These are phyloP conservation scores for grape (Vitis vinifera) DNA, from an alignment of 164 flowering plant species.

Conservation along the genomic window ASM3070453v1 NC_081814.1:12632501-12633000, in stretches of 20 bases:
- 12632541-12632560: not conserved
- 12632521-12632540: conserved; percentile 37
- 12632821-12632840: conserved; percentile 6
- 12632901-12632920: not conserved
- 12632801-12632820: not conserved
- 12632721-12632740: not conserved
- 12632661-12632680: conserved; percentile 97
- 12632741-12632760: not conserved
- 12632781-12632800: not conserved
- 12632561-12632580: conserved; percentile 1
- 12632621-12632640: conserved; percentile 82
- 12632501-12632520: conserved; percentile 72
- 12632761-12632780: too few relatives aligned
- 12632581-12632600: conserved; percentile 1
- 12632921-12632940: not conserved
- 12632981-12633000: not conserved
- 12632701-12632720: conserved; percentile 38
- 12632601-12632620: conserved; percentile 35
- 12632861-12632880: conserved; percentile 96
- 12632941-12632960: not conserved
- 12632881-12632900: conserved; percentile 50
- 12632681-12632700: conserved; percentile 78
- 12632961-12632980: not conserved
- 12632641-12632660: conserved; percentile 66
- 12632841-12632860: conserved; percentile 52